A percentile compares a stretch with the other conserved stretches of the same genome.
These are phyloP conservation scores for Candida germanica DNA, from an alignment of 805 yeast genomes.

Conservation along the genomic window DNA sequence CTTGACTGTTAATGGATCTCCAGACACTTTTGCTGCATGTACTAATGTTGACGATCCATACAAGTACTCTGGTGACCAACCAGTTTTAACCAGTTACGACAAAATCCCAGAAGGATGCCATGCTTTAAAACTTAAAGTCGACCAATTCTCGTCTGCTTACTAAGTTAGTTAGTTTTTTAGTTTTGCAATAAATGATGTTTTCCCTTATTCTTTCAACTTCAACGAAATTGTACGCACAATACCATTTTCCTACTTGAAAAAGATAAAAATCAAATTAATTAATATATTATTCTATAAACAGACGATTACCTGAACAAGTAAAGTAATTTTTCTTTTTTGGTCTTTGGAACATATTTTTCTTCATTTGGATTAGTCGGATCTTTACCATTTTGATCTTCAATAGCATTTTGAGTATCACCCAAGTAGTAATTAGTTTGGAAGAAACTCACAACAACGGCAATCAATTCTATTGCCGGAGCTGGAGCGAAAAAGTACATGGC, in stretches of 20 bases:
- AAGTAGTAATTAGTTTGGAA: constrained; percentile 35
- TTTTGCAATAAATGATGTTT: no score
- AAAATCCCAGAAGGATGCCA: constrained; percentile 1
- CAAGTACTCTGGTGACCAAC: constrained; percentile 18
- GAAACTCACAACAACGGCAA: constrained; percentile 25
- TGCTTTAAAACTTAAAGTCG: constrained; percentile 5
- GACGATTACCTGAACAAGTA: neutral
- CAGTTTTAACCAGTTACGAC: constrained; percentile 1
- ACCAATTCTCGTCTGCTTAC: no score
- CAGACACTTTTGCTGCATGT: constrained; percentile 22
- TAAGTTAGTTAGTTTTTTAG: no score
- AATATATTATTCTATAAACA: neutral
- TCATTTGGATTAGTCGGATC: constrained; percentile 10
- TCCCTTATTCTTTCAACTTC: no score
- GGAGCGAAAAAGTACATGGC: constrained; percentile 23
- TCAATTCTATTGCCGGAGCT: constrained; percentile 25
- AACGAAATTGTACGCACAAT: no score
- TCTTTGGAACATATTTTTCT: constrained; percentile 4
- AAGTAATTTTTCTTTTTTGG: constrained; percentile 4
- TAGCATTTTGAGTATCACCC: constrained; percentile 35
- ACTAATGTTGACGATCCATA: constrained; percentile 28
- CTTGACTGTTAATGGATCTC: constrained; percentile 16
- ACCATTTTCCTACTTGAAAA: no score
- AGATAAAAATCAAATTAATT: neutral
- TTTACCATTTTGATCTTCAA: constrained; percentile 21